These are phyloP conservation scores for Leccinum disarticulatum DNA, from an alignment of 768 basidiomycete genomes.

Conservation along the genomic window DNA sequence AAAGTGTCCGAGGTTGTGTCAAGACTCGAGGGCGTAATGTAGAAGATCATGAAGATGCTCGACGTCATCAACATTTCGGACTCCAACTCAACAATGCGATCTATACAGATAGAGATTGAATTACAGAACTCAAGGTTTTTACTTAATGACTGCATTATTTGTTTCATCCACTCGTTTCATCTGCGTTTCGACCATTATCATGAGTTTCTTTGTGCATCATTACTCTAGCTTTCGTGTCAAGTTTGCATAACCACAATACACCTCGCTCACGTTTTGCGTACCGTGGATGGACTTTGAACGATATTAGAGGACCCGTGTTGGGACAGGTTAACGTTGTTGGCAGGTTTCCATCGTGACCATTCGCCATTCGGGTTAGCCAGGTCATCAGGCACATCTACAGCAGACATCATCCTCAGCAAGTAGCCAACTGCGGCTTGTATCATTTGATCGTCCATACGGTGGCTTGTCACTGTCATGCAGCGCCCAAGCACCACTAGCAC, in stretches of 20 bases:
- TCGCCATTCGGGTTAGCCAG: not conserved
- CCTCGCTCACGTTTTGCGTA: conserved; percentile 5
- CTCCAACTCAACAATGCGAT: not conserved
- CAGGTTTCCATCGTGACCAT: conserved; percentile 22
- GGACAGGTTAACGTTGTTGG: not conserved
- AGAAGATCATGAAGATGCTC: not conserved
- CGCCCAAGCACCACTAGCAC: conserved; percentile 31
- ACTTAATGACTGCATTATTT: not conserved
- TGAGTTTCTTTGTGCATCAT: not conserved
- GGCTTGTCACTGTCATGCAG: conserved; percentile 21
- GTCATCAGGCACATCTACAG: conserved; percentile 1
- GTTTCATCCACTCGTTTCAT: not conserved
- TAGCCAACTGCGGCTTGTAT: not conserved
- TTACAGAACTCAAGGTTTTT: not conserved
- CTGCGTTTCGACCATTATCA: not conserved
- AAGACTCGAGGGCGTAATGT: conserved; percentile 26
- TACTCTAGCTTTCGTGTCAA: conserved; percentile 3
- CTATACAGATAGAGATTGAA: not conserved
- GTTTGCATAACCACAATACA: not conserved
- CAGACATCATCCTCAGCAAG: not conserved
- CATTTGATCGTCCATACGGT: conserved; percentile 1
- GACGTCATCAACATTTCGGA: not conserved
- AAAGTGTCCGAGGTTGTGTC: conserved; percentile 40
- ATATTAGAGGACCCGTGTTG: not conserved
- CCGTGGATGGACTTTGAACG: not conserved